Percentiles rank a stretch among this genome's conserved stretches.
Evolutionary conservation across 345 rosid genomes (phyloP).

Genomic region (Gossypium ekmanianum): DNA sequence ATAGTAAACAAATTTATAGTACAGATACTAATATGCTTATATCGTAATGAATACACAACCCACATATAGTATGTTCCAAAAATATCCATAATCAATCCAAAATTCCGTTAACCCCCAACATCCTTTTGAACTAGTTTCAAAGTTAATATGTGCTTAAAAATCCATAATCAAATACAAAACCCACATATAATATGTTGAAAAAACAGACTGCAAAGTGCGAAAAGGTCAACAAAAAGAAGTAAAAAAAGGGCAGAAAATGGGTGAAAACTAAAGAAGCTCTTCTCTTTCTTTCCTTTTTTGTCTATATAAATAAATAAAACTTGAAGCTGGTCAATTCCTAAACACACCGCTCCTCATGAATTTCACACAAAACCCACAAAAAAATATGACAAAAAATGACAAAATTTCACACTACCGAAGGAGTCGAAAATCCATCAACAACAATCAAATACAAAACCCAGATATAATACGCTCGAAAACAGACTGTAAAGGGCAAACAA

Average conservation of each 20-base stretch:
- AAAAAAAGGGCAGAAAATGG: no score
- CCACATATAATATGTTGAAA: background rate
- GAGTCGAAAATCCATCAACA: no score
- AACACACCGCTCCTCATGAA: background rate
- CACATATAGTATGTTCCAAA: background rate
- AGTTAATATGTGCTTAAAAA: background rate
- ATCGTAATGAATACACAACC: background rate
- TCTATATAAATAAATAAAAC: background rate
- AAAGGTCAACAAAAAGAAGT: no score
- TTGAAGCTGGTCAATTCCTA: background rate
- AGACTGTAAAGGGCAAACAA: no score
- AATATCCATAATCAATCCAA: background rate
- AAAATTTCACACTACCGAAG: background rate
- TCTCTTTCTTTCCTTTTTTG: background rate
- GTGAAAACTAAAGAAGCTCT: background rate
- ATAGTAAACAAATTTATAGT: background rate
- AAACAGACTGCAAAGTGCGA: no score
- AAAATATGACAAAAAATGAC: background rate
- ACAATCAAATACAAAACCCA: conserved; percentile 1
- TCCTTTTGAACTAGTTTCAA: background rate
- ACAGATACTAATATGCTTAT: background rate
- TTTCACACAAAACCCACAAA: background rate
- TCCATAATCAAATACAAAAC: background rate
- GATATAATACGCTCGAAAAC: background rate
- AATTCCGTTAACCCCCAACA: background rate